Base-by-base conservation (phyloP, 1,139 yeast species). In the Kluyveromyces sp. region DNA sequence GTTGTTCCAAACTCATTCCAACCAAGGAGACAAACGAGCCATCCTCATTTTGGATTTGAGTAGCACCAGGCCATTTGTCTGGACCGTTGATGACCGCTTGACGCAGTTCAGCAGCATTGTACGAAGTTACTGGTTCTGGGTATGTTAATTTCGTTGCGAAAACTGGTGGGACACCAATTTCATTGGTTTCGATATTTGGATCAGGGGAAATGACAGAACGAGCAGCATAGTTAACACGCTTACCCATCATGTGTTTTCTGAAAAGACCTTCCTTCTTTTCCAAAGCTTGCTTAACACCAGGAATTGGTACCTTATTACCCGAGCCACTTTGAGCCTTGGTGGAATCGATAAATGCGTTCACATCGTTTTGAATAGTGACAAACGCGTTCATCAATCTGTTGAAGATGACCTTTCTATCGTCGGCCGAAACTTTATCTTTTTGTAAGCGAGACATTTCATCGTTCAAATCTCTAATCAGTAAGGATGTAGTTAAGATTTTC, bases 211-310 rank as follows among this genome's bases (percentile, higher is more conserved):
- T 94, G 59, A 94, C 99, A 10, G 98, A 90, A 68, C 99, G 87
- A 44, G 98, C 98, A 50, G 98, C 97, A 61, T 86, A 90, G 66
- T 94, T 94, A 50, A 94, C 99, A 73, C 99, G 88, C 75, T 94
- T 94, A 67, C 99, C 99, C 98, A 94, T 94, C 98, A 94, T 92
- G 63, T 94, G 96, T 67, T 90, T 92, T 74, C 99, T 82, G 74
- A 92, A 92, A 57, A 92, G 75, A 66, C 99, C 99, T 71, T 94
- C 98, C 67, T 94, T 94, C 82, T 94, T 92, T 71, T 94, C 99
- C 61, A 94, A 74, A 3, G 96, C 96, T 73, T 94, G 98, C 67
- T 94, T 92, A 59, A 94, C 80, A 72, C 99, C 99, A 2, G 99
- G 98, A 43, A 78, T 77, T 39, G 96, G 90, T 29, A 78, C 67